Conservation (phyloP, 495 filamentous ascomycete species). For the Talaromyces nanjingensis region DNA sequence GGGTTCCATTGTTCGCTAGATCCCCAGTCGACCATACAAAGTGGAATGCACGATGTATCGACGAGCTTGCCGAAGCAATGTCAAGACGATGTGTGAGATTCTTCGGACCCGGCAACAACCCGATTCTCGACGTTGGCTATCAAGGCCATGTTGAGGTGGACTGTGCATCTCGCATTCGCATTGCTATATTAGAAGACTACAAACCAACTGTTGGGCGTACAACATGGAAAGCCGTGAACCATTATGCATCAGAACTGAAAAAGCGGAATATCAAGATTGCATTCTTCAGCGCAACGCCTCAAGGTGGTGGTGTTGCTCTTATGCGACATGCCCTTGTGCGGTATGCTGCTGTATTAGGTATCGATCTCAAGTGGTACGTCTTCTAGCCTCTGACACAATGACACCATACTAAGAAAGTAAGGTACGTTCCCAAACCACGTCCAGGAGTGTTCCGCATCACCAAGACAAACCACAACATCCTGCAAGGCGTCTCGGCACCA, state of each 20-base stretch:
- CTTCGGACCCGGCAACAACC: conserved; percentile 69
- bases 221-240: conserved; percentile 65
- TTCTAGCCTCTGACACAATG: background rate
- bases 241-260: conserved; percentile 62
- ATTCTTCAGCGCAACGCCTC: conserved; percentile 81
- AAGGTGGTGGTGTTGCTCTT: conserved; percentile 80
- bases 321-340: conserved; percentile 83
- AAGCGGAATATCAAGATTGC: conserved; percentile 62
- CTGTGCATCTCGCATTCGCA: conserved; percentile 51
- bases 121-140: conserved; percentile 68
- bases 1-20: background rate
- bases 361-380: conserved; percentile 69
- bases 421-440: conserved; percentile 75
- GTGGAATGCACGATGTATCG: conserved; percentile 53
- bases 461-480: conserved; percentile 88
- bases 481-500: conserved; percentile 69
- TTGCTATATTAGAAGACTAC: conserved; percentile 59
- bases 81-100: conserved; percentile 74
- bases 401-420: conserved; percentile 11
- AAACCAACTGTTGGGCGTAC: conserved; percentile 48
- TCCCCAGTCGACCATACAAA: conserved; percentile 1
- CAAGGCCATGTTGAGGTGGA: conserved; percentile 73
- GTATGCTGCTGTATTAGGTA: conserved; percentile 59
- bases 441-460: conserved; percentile 82
- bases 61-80: conserved; percentile 84